phyloP scores from a whole-genome alignment of 208 protist species.

The Tetramitus jugosus region DNA sequence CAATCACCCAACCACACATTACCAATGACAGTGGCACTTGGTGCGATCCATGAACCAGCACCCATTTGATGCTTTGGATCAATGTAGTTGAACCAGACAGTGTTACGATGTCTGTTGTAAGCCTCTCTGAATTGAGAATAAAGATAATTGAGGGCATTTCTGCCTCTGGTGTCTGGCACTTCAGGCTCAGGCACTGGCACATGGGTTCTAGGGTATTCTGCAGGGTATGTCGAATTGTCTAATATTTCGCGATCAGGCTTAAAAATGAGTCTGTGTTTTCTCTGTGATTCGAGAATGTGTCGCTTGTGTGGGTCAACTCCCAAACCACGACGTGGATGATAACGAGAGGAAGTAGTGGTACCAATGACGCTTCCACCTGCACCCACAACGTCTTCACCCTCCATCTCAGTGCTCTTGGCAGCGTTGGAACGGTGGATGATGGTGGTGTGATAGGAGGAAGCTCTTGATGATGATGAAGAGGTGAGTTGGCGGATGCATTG shows the following conservation, averaged over 20 bases:
- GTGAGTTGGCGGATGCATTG: too few relatives aligned
- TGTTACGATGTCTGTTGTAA: neutral
- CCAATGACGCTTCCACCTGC: too few relatives aligned
- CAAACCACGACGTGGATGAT: too few relatives aligned
- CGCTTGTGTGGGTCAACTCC: too few relatives aligned
- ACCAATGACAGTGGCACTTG: constrained; percentile 64
- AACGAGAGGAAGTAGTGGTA: too few relatives aligned
- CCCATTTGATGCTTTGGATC: neutral
- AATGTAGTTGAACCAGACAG: neutral
- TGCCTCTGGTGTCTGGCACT: neutral
- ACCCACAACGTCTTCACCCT: too few relatives aligned
- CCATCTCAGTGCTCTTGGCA: too few relatives aligned
- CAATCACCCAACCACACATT: constrained; percentile 68
- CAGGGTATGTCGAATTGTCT: neutral
- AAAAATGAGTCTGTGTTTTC: constrained; percentile 5
- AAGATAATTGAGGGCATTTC: neutral
- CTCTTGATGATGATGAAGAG: too few relatives aligned
- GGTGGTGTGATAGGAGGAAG: too few relatives aligned
- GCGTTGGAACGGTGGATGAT: too few relatives aligned
- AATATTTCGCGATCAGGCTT: constrained; percentile 9
- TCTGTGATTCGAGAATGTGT: constrained; percentile 1
- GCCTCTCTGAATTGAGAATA: neutral
- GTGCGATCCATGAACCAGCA: constrained; percentile 46
- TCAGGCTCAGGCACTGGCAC: constrained; percentile 9
- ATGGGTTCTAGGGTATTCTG: neutral